Evolutionary conservation across 805 yeast species (phyloP), one percentile per base, ranked within the genome.

Genomic region (Spathaspora gorwiae): DNA sequence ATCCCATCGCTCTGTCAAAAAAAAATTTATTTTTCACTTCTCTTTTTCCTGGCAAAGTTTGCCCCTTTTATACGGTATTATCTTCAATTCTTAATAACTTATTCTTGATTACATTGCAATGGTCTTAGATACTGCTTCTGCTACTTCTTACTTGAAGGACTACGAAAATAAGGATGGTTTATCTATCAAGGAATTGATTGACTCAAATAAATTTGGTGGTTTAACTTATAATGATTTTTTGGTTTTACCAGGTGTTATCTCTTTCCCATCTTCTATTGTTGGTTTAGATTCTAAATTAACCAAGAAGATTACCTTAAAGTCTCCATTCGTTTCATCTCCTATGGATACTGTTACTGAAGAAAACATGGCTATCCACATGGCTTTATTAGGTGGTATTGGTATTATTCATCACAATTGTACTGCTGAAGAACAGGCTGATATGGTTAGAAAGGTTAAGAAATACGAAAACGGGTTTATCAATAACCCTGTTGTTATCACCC

Each of bases 311-410:
- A 70, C 94, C 45, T 77, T 94, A 70, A 90, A 86, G 76, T 76
- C 96, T 39, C 99, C 99, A 47, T 89, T 94, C 56, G 92, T 94
- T 49, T 92, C 98, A 15, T 89, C 98, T 60, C 99, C 99, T 57
- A 94, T 94, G 99, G 99, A 94, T 73, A 94, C 99, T 41, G 99
- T 94, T 55, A 94, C 99, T 47, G 99, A 94, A 78, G 73, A 90
- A 51, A 87, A 84, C 49, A 94, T 94, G 99, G 99, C 99, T 54
- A 92, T 94, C 59, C 83, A 90, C 73, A 90, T 94, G 97, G 97
- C 99, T 56, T 80, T 94, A 55, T 80, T 90, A 59, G 99, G 99
- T 68, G 99, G 99, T 72, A 89, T 94, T 68, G 99, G 99, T 81
- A 87, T 94, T 64, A 83, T 94, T 60, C 99, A 94, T 72, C 97